Conservation (phyloP, 768 basidiomycete genomes). For the Tylopilus balloui region DNA sequence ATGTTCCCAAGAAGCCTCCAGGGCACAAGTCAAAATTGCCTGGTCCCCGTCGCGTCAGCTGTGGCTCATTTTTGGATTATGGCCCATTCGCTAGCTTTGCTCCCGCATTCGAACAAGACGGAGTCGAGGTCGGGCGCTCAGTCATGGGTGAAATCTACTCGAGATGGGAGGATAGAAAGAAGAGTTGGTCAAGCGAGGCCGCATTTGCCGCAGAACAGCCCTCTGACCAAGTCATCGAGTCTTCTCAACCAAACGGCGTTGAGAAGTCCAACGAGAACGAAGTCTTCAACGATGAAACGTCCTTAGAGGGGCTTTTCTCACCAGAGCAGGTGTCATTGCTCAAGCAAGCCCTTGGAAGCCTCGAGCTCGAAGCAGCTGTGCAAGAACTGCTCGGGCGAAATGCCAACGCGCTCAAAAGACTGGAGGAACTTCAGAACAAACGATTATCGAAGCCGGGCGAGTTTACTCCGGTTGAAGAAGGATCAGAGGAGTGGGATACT, state of each 20-base stretch:
- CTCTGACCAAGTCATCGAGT: neutral
- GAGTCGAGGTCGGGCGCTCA: slow-evolving; percentile 60
- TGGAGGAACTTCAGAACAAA: slow-evolving; percentile 61
- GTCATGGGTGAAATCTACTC: slow-evolving; percentile 58
- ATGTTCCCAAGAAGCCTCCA: slow-evolving; percentile 42
- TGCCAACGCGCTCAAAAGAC: slow-evolving; percentile 53
- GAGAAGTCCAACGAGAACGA: slow-evolving; percentile 6
- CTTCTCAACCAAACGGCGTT: slow-evolving; percentile 11
- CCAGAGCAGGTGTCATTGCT: slow-evolving; percentile 52
- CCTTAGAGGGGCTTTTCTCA: slow-evolving; percentile 52
- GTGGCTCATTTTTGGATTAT: slow-evolving; percentile 75
- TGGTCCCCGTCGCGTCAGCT: slow-evolving; percentile 50
- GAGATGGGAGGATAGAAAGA: slow-evolving; percentile 43
- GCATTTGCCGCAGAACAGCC: slow-evolving; percentile 1
- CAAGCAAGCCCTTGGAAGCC: slow-evolving; percentile 54
- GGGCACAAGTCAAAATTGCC: slow-evolving; percentile 41
- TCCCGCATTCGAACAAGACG: slow-evolving; percentile 73
- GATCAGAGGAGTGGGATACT: slow-evolving; percentile 78
- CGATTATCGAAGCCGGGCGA: slow-evolving; percentile 48
- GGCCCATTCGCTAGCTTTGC: slow-evolving; percentile 74
- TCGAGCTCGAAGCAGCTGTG: slow-evolving; percentile 67
- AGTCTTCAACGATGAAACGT: slow-evolving; percentile 34
- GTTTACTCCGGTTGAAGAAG: slow-evolving; percentile 51
- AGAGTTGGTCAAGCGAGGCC: slow-evolving; percentile 26
- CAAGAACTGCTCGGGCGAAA: slow-evolving; percentile 66